Percentiles rank a stretch among this genome's conserved stretches.
Conservation (phyloP, 2,329 filamentous ascomycete species). For the Stachybotrys chlorohalonatus region DNA sequence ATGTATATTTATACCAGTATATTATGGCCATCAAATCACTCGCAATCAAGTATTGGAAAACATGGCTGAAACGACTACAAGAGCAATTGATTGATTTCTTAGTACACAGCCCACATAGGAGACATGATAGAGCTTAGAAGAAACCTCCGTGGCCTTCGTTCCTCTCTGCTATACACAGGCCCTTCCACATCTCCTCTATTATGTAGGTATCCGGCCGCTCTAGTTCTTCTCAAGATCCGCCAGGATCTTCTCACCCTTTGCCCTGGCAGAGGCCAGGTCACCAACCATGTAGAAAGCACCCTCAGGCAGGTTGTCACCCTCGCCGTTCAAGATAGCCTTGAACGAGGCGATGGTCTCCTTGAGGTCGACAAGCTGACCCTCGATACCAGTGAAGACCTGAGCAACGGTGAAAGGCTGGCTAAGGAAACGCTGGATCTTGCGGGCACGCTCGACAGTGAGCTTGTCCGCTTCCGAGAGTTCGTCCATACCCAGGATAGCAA, state of each 20-base stretch:
- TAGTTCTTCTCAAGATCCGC: conserved; percentile 73
- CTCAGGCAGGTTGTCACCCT: conserved; percentile 93
- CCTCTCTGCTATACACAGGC: conserved; percentile 52
- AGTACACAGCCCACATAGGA: conserved; percentile 55
- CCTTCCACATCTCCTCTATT: conserved; percentile 24
- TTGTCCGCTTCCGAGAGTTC: conserved; percentile 98
- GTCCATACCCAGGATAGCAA: conserved; percentile 99
- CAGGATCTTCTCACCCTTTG: conserved; percentile 99
- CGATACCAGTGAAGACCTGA: conserved; percentile 80
- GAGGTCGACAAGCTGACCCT: conserved; percentile 93
- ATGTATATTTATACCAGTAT: too few species aligned
- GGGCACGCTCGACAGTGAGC: conserved; percentile 99
- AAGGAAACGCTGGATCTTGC: conserved; percentile 99
- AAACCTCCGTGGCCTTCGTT: conserved; percentile 39
- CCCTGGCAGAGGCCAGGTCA: conserved; percentile 83
- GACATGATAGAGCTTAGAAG: conserved; percentile 46
- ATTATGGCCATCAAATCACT: not conserved
- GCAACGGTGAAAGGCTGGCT: conserved; percentile 94
- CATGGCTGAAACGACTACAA: conserved; percentile 23
- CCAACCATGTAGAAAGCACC: conserved; percentile 97
- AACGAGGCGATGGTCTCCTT: conserved; percentile 98
- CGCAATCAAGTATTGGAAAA: conserved; percentile 6
- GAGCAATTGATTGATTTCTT: conserved; percentile 44
- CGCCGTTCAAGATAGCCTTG: conserved; percentile 92
- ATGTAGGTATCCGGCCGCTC: conserved; percentile 23